These are phyloP conservation scores for Pichia phayaonensis DNA, from an alignment of 805 yeast species.

Conservation along the genomic window DNA sequence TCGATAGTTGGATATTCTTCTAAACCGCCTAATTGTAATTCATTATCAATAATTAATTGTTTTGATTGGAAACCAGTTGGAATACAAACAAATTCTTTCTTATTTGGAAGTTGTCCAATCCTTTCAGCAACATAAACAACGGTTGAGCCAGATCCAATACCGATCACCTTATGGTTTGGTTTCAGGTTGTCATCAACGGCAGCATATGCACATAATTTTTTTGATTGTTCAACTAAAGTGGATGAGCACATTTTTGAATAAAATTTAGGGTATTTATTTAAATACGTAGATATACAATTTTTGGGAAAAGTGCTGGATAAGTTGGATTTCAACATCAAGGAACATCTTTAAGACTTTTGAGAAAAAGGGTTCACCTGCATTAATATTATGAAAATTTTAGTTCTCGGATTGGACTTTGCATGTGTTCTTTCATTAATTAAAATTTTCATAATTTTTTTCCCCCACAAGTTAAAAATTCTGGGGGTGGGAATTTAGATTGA, in stretches of 20 bases:
- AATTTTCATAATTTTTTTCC: background rate
- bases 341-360: background rate
- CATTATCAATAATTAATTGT: slow-evolving; percentile 75
- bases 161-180: slow-evolving; percentile 62
- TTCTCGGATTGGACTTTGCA: background rate
- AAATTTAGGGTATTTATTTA: background rate
- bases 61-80: slow-evolving; percentile 97
- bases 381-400: background rate
- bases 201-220: slow-evolving; percentile 78
- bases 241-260: slow-evolving; percentile 6
- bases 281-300: background rate
- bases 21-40: slow-evolving; percentile 67
- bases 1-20: slow-evolving; percentile 81
- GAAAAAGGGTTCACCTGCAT: background rate
- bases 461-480: background rate
- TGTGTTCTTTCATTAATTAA: too few relatives aligned
- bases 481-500: background rate
- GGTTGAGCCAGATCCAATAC: slow-evolving; percentile 96
- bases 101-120: slow-evolving; percentile 58
- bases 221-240: slow-evolving; percentile 64
- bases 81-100: slow-evolving; percentile 61
- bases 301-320: background rate
- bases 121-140: slow-evolving; percentile 97
- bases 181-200: slow-evolving; percentile 90
- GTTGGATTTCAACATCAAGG: background rate